phyloP scores from a whole-genome alignment of 176 grass and related monocot species.

The Puya raimondii region DNA sequence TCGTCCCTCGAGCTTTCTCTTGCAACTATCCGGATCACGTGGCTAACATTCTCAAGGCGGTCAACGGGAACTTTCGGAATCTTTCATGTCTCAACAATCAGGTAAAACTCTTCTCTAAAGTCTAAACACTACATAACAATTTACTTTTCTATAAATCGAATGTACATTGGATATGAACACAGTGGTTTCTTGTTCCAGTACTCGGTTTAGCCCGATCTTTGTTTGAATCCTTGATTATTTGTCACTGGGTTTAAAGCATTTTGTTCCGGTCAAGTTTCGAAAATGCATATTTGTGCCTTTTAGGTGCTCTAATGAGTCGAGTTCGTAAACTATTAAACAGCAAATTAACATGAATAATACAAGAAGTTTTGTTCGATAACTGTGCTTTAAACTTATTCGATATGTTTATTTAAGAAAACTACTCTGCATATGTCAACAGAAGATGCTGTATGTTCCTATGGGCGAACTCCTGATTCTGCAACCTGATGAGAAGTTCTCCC shows the following conservation, averaged over 20 bases:
- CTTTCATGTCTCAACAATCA: conserved; percentile 78
- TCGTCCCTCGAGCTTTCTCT: conserved; percentile 89
- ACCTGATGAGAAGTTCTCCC: conserved; percentile 70
- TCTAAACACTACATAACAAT: neutral
- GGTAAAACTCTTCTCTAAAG: conserved; percentile 25
- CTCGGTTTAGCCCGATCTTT: too few relatives aligned
- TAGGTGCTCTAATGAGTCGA: too few relatives aligned
- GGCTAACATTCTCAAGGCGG: conserved; percentile 69
- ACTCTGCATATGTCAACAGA: conserved; percentile 32
- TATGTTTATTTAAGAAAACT: neutral
- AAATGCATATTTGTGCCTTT: too few relatives aligned
- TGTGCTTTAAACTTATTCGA: neutral
- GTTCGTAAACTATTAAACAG: too few relatives aligned
- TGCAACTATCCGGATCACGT: conserved; percentile 91
- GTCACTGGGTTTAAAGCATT: too few relatives aligned
- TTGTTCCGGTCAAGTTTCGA: too few relatives aligned
- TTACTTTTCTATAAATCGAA: too few relatives aligned
- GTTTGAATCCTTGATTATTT: too few relatives aligned
- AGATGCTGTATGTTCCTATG: conserved; percentile 87
- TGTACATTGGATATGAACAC: too few relatives aligned
- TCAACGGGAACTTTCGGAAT: conserved; percentile 76
- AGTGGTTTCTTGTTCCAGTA: too few relatives aligned
- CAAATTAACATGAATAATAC: too few relatives aligned
- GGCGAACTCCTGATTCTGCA: conserved; percentile 79
- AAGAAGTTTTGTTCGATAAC: neutral